These are phyloP conservation scores for Pseudozyma thailandica DNA, from an alignment of 1,284 basidiomycete genomes.

Conservation along the genomic window DNA sequence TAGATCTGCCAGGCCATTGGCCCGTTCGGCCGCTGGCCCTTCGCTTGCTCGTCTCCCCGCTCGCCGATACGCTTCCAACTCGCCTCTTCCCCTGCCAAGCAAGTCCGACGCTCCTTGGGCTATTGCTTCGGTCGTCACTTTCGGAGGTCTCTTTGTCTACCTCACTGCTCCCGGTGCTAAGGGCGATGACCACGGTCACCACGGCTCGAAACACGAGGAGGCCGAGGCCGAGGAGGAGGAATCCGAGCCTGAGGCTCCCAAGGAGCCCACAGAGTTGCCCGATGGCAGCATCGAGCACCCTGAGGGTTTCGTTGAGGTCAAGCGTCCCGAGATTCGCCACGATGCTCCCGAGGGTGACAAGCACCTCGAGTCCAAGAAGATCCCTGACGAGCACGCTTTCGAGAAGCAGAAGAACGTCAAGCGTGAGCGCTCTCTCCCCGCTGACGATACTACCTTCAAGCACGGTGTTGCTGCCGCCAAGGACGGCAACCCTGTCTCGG, in stretches of 20 bases:
- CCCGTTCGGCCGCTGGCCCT: slow-evolving; percentile 21
- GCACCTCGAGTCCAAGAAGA: slow-evolving; percentile 35
- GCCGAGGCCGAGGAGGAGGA: slow-evolving; percentile 17
- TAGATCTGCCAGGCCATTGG: slow-evolving; percentile 28
- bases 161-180: slow-evolving; percentile 44
- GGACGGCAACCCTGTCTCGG: slow-evolving; percentile 49
- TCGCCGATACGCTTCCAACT: slow-evolving; percentile 25
- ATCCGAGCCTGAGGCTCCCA: slow-evolving; percentile 19
- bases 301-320: slow-evolving; percentile 51
- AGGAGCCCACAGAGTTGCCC: slow-evolving; percentile 45
- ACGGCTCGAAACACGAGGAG: slow-evolving; percentile 30
- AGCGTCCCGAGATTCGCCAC: slow-evolving; percentile 38
- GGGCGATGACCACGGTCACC: slow-evolving; percentile 23
- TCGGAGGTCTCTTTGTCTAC: slow-evolving; percentile 55
- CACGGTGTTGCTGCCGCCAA: slow-evolving; percentile 50
- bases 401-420: slow-evolving; percentile 45
- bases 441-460: slow-evolving; percentile 49
- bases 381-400: slow-evolving; percentile 42
- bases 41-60: slow-evolving; percentile 21
- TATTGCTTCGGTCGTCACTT: slow-evolving; percentile 48
- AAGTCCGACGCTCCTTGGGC: slow-evolving; percentile 51
- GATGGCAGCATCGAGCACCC: slow-evolving; percentile 52
- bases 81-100: slow-evolving; percentile 5
- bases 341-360: slow-evolving; percentile 49
- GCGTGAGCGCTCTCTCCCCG: slow-evolving; percentile 27